Conservation (phyloP, 768 basidiomycete species). For the Auriculariales sp. region DNA sequence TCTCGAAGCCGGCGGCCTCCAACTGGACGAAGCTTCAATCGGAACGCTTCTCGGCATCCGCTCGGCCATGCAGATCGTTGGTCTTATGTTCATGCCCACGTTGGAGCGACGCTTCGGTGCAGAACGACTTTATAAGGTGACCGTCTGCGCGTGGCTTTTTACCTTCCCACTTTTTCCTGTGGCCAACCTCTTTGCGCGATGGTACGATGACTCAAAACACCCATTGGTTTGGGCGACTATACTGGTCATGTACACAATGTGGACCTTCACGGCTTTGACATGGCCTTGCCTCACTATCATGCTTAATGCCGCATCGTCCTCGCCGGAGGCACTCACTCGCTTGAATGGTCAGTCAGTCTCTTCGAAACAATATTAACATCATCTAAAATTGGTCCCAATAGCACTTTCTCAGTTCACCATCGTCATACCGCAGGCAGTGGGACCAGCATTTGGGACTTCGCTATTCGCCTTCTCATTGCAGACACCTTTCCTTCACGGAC, state of each 20-base stretch:
- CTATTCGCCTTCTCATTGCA: slow-evolving; percentile 9
- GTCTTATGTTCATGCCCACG: slow-evolving; percentile 1
- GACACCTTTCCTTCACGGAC: slow-evolving; percentile 7
- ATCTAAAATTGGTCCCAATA: background rate
- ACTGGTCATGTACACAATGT: slow-evolving; percentile 3
- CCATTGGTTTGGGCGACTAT: background rate
- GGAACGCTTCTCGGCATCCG: slow-evolving; percentile 7
- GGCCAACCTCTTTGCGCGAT: slow-evolving; percentile 3
- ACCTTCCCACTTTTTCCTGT: slow-evolving; percentile 2
- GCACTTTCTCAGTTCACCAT: slow-evolving; percentile 8
- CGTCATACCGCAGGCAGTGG: slow-evolving; percentile 8
- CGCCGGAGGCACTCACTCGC: slow-evolving; percentile 6
- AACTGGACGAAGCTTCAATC: slow-evolving; percentile 7
- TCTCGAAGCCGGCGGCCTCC: slow-evolving; percentile 7
- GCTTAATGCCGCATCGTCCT: slow-evolving; percentile 7
- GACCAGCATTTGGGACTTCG: slow-evolving; percentile 9
- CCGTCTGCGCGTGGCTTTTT: slow-evolving; percentile 4
- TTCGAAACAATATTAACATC: background rate
- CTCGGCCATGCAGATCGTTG: slow-evolving; percentile 4
- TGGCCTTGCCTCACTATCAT: slow-evolving; percentile 7
- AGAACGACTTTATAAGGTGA: slow-evolving; percentile 1
- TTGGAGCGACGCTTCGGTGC: slow-evolving; percentile 4
- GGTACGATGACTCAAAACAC: background rate
- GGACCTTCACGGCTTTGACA: slow-evolving; percentile 2
- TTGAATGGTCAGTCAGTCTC: too few species aligned